Evolutionary conservation across 306 rosid genomes (phyloP).

Genomic region (Cicer judaicum): DNA sequence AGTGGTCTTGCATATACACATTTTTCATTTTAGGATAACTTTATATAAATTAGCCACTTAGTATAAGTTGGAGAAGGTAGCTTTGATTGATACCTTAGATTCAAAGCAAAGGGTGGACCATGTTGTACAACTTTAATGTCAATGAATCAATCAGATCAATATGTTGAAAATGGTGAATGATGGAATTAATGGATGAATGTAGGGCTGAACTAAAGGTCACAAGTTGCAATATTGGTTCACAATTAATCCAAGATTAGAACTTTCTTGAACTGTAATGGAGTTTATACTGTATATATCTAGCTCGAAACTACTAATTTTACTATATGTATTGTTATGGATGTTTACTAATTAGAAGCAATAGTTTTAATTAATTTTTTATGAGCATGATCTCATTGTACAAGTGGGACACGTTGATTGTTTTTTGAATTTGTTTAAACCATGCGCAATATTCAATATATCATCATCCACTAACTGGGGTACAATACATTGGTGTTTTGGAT

Average conservation of each 20-base stretch:
- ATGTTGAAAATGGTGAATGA: conserved; percentile 35
- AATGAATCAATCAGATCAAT: neutral
- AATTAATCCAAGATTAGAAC: neutral
- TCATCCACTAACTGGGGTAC: conserved; percentile 29
- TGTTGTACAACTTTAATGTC: conserved; percentile 23
- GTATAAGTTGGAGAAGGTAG: too few species aligned
- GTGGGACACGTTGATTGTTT: conserved; percentile 54
- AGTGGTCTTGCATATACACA: too few species aligned
- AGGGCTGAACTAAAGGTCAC: conserved; percentile 36
- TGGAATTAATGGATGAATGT: conserved; percentile 26
- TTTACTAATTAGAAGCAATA: conserved; percentile 30
- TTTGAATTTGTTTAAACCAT: conserved; percentile 43
- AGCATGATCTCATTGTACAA: conserved; percentile 36
- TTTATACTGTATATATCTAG: neutral
- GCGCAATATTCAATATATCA: conserved; percentile 56
- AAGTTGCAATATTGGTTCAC: conserved; percentile 44
- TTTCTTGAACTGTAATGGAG: neutral
- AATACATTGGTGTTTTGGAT: conserved; percentile 28
- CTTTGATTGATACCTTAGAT: conserved; percentile 7
- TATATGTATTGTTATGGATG: neutral
- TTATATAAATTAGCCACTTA: too few species aligned
- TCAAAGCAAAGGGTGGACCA: conserved; percentile 42
- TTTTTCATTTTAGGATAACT: too few species aligned
- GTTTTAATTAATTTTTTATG: conserved; percentile 11
- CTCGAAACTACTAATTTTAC: conserved; percentile 1